Evolutionary conservation across 1,284 basidiomycete species (phyloP).

Genomic region (Apiotrichum veenhuisii): DNA sequence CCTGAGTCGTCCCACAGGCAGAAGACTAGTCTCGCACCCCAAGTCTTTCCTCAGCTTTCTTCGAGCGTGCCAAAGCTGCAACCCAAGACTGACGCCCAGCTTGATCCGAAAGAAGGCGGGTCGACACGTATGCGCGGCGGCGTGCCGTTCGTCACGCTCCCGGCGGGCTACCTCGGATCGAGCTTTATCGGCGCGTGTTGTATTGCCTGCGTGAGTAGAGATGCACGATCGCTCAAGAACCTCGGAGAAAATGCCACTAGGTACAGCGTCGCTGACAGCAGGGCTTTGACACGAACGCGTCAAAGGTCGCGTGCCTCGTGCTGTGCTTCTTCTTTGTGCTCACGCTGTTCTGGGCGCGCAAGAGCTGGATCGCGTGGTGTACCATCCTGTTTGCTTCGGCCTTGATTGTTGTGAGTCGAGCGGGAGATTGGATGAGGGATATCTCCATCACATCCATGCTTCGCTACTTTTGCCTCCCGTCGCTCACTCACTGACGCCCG

Average conservation of each 20-base stretch:
- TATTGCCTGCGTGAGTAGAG: constrained; percentile 65
- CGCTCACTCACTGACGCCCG: background rate
- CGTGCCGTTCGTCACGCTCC: constrained; percentile 66
- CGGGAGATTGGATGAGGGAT: no score
- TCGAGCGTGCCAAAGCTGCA: no score
- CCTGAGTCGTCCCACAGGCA: no score
- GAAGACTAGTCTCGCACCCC: no score
- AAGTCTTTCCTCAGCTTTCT: no score
- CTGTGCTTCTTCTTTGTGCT: constrained; percentile 84
- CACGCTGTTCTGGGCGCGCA: constrained; percentile 81
- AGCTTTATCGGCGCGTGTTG: constrained; percentile 83
- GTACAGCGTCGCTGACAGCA: constrained; percentile 7
- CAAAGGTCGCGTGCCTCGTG: constrained; percentile 79
- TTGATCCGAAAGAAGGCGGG: constrained; percentile 76
- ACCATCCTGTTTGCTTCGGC: constrained; percentile 45
- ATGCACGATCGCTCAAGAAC: background rate
- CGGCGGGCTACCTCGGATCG: constrained; percentile 89
- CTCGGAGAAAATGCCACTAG: background rate
- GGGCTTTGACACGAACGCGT: constrained; percentile 86
- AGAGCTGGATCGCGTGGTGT: constrained; percentile 60
- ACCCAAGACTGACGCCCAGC: constrained; percentile 57
- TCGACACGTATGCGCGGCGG: constrained; percentile 91
- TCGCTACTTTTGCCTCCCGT: background rate
- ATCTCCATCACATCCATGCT: no score
- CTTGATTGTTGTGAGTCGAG: constrained; percentile 36